phyloP scores from a whole-genome alignment of 345 rosid species.

The Hibiscus mutabilis region DNA sequence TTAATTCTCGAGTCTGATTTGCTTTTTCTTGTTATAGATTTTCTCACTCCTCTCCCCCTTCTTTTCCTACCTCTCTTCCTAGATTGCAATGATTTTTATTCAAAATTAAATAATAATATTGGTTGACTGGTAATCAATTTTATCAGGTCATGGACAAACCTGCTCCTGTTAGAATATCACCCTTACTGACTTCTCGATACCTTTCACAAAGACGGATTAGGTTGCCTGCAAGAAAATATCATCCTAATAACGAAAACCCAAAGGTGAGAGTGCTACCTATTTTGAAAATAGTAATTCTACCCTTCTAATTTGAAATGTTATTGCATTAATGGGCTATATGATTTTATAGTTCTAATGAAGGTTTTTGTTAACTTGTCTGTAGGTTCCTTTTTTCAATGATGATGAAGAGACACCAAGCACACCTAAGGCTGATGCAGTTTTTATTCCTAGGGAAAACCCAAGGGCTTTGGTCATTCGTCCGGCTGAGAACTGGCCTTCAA shows the following conservation, averaged over 20 bases:
- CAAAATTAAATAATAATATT: neutral
- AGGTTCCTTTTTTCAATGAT: constrained; percentile 87
- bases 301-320: neutral
- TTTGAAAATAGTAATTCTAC: neutral
- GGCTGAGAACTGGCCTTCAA: constrained; percentile 46
- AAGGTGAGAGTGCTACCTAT: constrained; percentile 41
- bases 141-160: constrained; percentile 77
- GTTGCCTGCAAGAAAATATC: constrained; percentile 75
- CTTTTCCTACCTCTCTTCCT: neutral
- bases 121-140: neutral
- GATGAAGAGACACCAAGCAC: constrained; percentile 76
- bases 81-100: neutral
- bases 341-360: neutral
- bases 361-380: constrained; percentile 20
- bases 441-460: constrained; percentile 92
- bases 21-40: neutral
- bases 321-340: neutral
- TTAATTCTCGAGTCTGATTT: neutral
- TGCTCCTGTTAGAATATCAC: constrained; percentile 66
- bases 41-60: neutral
- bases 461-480: constrained; percentile 77
- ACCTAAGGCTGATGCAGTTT: constrained; percentile 87
- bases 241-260: constrained; percentile 54
- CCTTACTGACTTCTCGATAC: constrained; percentile 76
- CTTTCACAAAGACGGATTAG: constrained; percentile 64